Percentiles rank a stretch among this genome's conserved stretches.
These are phyloP conservation scores for Candida krabiensis DNA, from an alignment of 805 yeast species.

Conservation along the genomic window DNA sequence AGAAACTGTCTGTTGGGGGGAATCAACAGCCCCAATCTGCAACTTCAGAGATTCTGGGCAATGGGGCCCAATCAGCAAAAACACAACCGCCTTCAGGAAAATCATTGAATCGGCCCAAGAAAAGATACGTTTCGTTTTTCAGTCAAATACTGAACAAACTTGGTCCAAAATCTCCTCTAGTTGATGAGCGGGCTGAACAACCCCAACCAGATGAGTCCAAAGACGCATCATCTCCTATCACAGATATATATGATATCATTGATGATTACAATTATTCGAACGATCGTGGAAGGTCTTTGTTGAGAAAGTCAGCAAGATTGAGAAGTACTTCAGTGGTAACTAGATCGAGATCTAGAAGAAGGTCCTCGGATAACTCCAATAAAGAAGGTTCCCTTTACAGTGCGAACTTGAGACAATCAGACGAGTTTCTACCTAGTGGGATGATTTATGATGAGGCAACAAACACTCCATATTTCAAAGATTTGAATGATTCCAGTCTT, in stretches of 20 bases:
- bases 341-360: conserved; percentile 6
- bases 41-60: neutral
- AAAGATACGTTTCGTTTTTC: neutral
- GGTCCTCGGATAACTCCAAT: conserved; percentile 8
- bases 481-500: conserved; percentile 4
- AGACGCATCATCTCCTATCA: conserved; percentile 7
- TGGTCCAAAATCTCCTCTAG: neutral
- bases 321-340: conserved; percentile 9
- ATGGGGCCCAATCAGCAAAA: neutral
- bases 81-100: neutral
- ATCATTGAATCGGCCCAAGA: neutral
- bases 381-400: conserved; percentile 2
- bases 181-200: neutral
- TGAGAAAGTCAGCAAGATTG: conserved; percentile 9
- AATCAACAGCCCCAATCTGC: no score
- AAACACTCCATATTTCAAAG: conserved; percentile 18
- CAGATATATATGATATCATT: conserved; percentile 20
- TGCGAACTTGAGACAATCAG: conserved; percentile 1
- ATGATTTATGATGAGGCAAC: conserved; percentile 18
- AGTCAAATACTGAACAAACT: neutral
- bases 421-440: conserved; percentile 13
- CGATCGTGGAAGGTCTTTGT: conserved; percentile 14
- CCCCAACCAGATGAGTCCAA: neutral
- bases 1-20: neutral
- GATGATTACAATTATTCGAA: conserved; percentile 19